A percentile compares a stretch with the other conserved stretches of the same genome.
Evolutionary conservation across 1,284 basidiomycete genomes (phyloP).

Genomic region (Violaceomyces palustris): DNA sequence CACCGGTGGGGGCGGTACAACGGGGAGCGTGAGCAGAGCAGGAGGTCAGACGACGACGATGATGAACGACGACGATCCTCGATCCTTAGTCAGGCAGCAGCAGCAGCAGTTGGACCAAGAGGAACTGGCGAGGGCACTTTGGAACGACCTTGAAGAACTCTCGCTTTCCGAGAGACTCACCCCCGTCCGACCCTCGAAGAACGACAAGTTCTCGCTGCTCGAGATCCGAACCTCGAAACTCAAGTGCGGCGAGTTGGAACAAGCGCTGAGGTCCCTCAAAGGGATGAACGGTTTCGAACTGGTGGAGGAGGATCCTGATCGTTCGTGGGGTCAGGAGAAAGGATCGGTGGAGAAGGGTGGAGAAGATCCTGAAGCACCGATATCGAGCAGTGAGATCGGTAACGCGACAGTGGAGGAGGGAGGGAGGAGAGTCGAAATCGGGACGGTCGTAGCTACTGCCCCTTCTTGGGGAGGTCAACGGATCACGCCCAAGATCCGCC

Average conservation of each 20-base stretch:
- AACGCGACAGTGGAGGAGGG: not conserved
- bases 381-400: constrained; percentile 15
- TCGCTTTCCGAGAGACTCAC: constrained; percentile 19
- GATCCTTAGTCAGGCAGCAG: not conserved
- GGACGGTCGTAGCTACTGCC: not conserved
- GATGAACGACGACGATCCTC: too few relatives aligned
- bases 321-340: constrained; percentile 2
- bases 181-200: constrained; percentile 19
- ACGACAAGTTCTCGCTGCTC: constrained; percentile 20
- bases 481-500: constrained; percentile 20
- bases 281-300: not conserved
- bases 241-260: constrained; percentile 5
- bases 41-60: not conserved
- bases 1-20: too few relatives aligned
- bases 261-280: constrained; percentile 1
- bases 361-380: constrained; percentile 17
- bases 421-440: not conserved
- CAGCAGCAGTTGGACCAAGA: not conserved
- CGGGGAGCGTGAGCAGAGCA: too few relatives aligned
- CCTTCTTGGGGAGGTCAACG: too few relatives aligned
- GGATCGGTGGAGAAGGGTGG: constrained; percentile 4
- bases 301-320: not conserved
- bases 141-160: constrained; percentile 14
- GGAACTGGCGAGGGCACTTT: too few relatives aligned
- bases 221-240: constrained; percentile 19